Conservation (phyloP, 2,329 filamentous ascomycete species). For the Fusarium solani-melongenae region DNA sequence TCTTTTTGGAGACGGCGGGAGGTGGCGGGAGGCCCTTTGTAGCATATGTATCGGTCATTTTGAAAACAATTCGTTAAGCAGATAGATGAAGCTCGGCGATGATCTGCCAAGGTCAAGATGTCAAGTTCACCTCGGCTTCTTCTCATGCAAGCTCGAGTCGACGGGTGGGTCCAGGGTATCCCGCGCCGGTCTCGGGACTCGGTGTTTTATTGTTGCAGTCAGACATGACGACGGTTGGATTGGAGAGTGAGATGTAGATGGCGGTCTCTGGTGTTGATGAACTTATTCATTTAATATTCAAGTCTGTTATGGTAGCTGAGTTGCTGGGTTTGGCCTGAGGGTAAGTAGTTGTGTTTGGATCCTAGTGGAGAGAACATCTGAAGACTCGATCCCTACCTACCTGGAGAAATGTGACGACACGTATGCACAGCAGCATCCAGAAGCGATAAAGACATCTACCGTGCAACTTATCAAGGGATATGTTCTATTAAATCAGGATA, state of each 20-base stretch:
- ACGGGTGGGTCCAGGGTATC: slow-evolving; percentile 36
- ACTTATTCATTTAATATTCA: background rate
- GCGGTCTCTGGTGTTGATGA: background rate
- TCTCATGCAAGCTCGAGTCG: background rate
- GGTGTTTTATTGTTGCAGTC: background rate
- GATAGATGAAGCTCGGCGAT: background rate
- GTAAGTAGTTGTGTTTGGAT: background rate
- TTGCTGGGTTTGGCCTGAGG: background rate
- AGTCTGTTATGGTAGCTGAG: background rate
- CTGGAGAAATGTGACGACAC: background rate
- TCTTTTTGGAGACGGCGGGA: slow-evolving; percentile 70
- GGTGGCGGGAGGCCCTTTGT: slow-evolving; percentile 53
- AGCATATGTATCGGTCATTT: slow-evolving; percentile 45
- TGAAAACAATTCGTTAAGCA: background rate
- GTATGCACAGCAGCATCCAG: background rate
- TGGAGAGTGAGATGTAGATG: background rate
- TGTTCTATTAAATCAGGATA: background rate
- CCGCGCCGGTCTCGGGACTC: background rate
- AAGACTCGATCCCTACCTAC: background rate
- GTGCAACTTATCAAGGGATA: background rate
- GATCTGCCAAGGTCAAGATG: background rate
- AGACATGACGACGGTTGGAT: background rate
- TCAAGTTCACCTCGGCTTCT: background rate
- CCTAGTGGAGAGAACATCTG: background rate
- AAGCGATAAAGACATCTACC: background rate